Percentiles rank a stretch among this genome's conserved stretches.
phyloP scores from a whole-genome alignment of 2,329 filamentous ascomycete genomes.

The Ophiostoma sp. region DNA sequence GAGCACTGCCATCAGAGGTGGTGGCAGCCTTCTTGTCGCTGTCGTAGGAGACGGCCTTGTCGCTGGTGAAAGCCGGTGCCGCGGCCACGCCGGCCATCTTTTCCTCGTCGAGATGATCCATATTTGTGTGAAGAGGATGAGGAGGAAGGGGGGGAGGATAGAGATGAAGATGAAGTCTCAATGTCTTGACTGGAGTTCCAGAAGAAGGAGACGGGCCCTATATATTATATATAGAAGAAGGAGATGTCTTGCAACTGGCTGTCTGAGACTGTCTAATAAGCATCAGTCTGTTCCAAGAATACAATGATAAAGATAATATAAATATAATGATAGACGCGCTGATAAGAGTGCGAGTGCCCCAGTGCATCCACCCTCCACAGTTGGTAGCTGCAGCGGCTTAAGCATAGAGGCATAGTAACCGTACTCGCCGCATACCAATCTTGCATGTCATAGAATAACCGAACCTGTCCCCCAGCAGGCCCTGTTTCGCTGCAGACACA shows the following conservation, averaged over 20 bases:
- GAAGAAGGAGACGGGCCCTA: background rate
- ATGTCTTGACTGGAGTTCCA: background rate
- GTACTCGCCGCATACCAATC: slow-evolving; percentile 7
- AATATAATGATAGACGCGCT: slow-evolving; percentile 1
- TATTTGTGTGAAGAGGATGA: background rate
- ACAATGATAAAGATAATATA: slow-evolving; percentile 10
- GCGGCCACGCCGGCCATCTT: slow-evolving; percentile 11
- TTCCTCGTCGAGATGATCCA: slow-evolving; percentile 8
- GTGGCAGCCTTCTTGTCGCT: slow-evolving; percentile 1
- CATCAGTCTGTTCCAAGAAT: background rate
- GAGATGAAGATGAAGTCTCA: background rate
- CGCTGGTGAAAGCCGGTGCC: background rate
- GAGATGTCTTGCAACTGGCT: background rate
- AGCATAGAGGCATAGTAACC: background rate
- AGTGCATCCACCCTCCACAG: background rate
- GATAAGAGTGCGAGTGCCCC: background rate
- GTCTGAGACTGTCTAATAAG: background rate
- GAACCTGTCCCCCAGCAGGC: background rate
- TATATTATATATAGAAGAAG: background rate
- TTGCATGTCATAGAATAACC: slow-evolving; percentile 4
- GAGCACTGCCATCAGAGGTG: background rate
- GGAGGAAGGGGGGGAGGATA: background rate
- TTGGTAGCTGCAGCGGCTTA: background rate
- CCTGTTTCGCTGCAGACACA: slow-evolving; percentile 3
- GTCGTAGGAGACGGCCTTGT: slow-evolving; percentile 8